Evolutionary conservation across 306 rosid genomes (phyloP), one percentile per base, ranked within the genome.

Genomic region (Trifolium pratense): DNA sequence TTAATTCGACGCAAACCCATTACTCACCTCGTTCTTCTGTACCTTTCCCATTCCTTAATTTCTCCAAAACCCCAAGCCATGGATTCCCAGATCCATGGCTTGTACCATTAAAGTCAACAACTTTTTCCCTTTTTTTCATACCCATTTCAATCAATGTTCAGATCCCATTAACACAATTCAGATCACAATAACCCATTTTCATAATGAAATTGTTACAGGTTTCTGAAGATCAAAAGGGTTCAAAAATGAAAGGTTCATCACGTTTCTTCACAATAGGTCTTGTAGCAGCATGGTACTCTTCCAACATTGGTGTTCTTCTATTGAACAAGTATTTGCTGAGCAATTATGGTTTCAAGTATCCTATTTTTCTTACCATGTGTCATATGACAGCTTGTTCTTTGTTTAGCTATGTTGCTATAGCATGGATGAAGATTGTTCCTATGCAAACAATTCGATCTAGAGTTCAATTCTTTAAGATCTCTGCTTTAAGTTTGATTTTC

Each of bases 351-450:
- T 91, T 94, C 90, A 94, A 91, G 86, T 94, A 94, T 84, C 97
- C 97, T 80, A 95, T 95, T 87, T 95, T 95, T 87, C 89, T 95
- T 37, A 95, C 99, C 90, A 95, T 95, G 99, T 94, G 99, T 72
- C 99, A 94, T 75, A 94, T 94, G 99, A 94, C 96, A 3, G 99
- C 99, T 42, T 94, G 99, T 43, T 89, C 99, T 5, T 53, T 94
- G 72, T 73, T 94, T 76, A 94, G 99, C 80, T 94, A 94, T 74
- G 61, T 94, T 15, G 99, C 99, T 18, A 91, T 94, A 51, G 99
- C 99, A 36, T 94, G 99, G 99, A 67, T 94, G 90, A 94, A 94
- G 93, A 46, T 90, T 76, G 99, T 94, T 9, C 99, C 99, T 13
- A 77, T 94, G 90, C 99, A 94, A 72, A 90, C 96, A 0, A 88